Evolutionary conservation across 768 basidiomycete species (phyloP).

Genomic region (Panellus pusillus): DNA sequence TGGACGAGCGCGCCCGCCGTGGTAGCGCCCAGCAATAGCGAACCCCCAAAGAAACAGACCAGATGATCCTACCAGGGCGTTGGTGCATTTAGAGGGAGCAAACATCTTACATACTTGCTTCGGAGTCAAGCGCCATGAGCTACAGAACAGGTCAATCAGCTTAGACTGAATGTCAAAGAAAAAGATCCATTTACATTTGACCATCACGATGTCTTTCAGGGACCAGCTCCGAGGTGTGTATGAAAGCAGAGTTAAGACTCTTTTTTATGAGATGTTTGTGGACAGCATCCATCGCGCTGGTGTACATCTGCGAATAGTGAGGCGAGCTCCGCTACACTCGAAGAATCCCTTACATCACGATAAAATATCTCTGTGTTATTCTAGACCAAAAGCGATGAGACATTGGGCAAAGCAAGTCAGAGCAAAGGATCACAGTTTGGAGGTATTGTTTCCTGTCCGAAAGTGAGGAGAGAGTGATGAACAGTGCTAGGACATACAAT

Average conservation of each 20-base stretch:
- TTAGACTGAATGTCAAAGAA: not conserved
- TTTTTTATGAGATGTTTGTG: constrained; percentile 71
- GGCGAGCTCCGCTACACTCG: not conserved
- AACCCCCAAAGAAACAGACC: constrained; percentile 92
- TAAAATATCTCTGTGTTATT: constrained; percentile 77
- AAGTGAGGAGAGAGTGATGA: not conserved
- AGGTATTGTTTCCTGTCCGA: constrained; percentile 70
- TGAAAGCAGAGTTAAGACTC: constrained; percentile 56
- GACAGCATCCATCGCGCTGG: constrained; percentile 80
- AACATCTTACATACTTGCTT: constrained; percentile 55
- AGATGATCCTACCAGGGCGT: constrained; percentile 62
- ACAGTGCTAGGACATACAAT: constrained; percentile 45
- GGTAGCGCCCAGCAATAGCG: constrained; percentile 87
- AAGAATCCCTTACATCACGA: constrained; percentile 49
- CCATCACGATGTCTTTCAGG: constrained; percentile 49
- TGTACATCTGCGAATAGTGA: constrained; percentile 72
- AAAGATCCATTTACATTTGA: constrained; percentile 33
- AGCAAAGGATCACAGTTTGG: constrained; percentile 58
- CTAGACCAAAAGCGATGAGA: constrained; percentile 33
- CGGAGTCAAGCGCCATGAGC: constrained; percentile 72
- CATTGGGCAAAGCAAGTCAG: not conserved
- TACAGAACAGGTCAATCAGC: constrained; percentile 27
- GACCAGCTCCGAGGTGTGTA: constrained; percentile 81
- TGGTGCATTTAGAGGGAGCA: not conserved
- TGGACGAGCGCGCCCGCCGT: constrained; percentile 53